A percentile compares a stretch with the other conserved stretches of the same genome.
Evolutionary conservation across 441 rosid species (phyloP).

Genomic region (Corymbia calophylla): DNA sequence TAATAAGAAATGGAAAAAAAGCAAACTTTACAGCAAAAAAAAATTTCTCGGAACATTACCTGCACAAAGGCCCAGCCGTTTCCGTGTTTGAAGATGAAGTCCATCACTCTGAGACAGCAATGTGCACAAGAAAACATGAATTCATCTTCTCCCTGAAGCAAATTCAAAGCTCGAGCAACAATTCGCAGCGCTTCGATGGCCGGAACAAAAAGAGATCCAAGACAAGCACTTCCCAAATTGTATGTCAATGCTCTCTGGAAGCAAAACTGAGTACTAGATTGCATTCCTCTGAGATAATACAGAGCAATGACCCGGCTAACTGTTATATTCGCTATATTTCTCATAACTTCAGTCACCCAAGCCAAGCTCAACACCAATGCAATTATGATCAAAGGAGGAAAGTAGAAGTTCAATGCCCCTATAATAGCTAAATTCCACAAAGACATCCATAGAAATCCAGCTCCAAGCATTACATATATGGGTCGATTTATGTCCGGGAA

Average conservation of each 20-base stretch:
- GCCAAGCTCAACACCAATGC: conserved; percentile 49
- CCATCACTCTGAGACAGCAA: conserved; percentile 80
- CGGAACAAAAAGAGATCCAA: conserved; percentile 88
- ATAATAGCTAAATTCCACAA: conserved; percentile 81
- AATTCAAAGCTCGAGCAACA: conserved; percentile 73
- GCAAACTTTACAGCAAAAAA: background rate
- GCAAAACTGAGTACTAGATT: conserved; percentile 67
- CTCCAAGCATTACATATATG: conserved; percentile 69
- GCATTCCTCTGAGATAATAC: conserved; percentile 90
- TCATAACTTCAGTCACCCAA: conserved; percentile 91
- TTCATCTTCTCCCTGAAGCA: conserved; percentile 96
- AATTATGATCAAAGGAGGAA: conserved; percentile 48
- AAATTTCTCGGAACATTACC: conserved; percentile 24
- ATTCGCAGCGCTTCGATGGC: conserved; percentile 81
- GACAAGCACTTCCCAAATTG: conserved; percentile 92
- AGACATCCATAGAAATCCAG: conserved; percentile 95
- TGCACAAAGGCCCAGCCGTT: conserved; percentile 99
- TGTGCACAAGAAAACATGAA: conserved; percentile 97
- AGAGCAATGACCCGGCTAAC: conserved; percentile 75
- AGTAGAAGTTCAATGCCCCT: conserved; percentile 73
- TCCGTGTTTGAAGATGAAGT: conserved; percentile 64
- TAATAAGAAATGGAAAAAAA: background rate
- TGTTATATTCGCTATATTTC: conserved; percentile 82
- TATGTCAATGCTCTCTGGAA: conserved; percentile 76
- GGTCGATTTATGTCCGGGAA: conserved; percentile 72